A percentile compares a stretch with the other conserved stretches of the same genome.
Conservation (phyloP, 139 green algal species). For the Axilococcus clingmanii region DNA sequence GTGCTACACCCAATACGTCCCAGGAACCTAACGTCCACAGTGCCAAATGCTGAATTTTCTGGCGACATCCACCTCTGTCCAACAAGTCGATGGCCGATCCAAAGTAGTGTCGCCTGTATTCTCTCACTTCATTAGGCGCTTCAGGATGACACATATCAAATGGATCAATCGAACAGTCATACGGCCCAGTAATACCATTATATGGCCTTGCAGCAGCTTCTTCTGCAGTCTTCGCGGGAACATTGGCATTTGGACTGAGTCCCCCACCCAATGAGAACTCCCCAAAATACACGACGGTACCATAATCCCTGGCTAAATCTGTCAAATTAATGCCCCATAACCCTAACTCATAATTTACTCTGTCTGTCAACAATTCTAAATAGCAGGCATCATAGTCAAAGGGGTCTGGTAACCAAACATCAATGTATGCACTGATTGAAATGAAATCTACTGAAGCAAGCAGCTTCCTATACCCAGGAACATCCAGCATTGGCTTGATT, state of each 20-base stretch:
- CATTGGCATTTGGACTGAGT: conserved; percentile 7
- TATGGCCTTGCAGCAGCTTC: conserved; percentile 31
- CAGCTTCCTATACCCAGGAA: neutral
- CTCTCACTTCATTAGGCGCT: conserved; percentile 7
- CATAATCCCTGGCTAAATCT: conserved; percentile 2
- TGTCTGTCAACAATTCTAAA: conserved; percentile 13
- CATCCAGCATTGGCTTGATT: neutral
- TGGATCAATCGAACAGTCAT: conserved; percentile 21
- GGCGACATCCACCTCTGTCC: conserved; percentile 15
- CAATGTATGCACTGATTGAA: conserved; percentile 34
- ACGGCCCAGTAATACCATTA: conserved; percentile 25
- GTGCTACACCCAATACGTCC: conserved; percentile 29
- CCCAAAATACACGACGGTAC: conserved; percentile 24
- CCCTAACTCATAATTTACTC: conserved; percentile 10
- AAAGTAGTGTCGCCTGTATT: conserved; percentile 20
- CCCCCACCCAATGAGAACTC: conserved; percentile 44
- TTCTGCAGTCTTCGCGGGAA: conserved; percentile 14
- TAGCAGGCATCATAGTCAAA: conserved; percentile 13
- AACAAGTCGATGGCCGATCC: conserved; percentile 14
- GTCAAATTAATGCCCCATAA: conserved; percentile 12
- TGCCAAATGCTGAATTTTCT: conserved; percentile 17
- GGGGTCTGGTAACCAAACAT: too few species aligned
- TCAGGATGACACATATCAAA: conserved; percentile 16
- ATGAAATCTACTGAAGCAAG: conserved; percentile 29
- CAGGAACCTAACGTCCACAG: conserved; percentile 34